A percentile compares a stretch with the other conserved stretches of the same genome.
Conservation (phyloP, 2,329 filamentous ascomycete species). For the Venturia oleaginea region DNA sequence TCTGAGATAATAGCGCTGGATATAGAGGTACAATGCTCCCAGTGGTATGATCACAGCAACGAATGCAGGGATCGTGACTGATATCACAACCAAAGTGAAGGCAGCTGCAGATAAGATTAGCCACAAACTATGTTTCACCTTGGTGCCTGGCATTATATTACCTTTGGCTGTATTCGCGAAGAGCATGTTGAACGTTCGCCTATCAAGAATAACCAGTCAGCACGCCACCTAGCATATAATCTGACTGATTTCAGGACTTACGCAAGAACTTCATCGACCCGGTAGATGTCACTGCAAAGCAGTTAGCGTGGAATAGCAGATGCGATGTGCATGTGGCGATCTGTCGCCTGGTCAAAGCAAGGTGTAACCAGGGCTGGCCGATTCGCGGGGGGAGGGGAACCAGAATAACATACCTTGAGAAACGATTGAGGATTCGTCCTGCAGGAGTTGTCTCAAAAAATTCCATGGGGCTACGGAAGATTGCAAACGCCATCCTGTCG, state of each 20-base stretch:
- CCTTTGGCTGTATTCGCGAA: slow-evolving; percentile 42
- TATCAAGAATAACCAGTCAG: slow-evolving; percentile 17
- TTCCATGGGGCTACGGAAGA: slow-evolving; percentile 95
- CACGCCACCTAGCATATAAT: background rate
- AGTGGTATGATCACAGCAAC: slow-evolving; percentile 73
- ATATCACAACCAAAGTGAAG: slow-evolving; percentile 84
- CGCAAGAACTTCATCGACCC: slow-evolving; percentile 85
- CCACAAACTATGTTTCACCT: slow-evolving; percentile 19
- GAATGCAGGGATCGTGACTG: slow-evolving; percentile 71
- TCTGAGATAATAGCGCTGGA: slow-evolving; percentile 92
- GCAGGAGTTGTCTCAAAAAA: slow-evolving; percentile 96
- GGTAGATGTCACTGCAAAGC: slow-evolving; percentile 31
- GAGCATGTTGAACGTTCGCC: slow-evolving; percentile 90
- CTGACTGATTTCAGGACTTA: slow-evolving; percentile 26
- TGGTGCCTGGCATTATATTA: slow-evolving; percentile 23
- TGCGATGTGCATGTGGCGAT: background rate
- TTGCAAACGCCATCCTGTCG: slow-evolving; percentile 92
- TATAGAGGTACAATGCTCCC: slow-evolving; percentile 73
- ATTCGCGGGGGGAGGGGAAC: background rate
- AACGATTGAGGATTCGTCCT: slow-evolving; percentile 92
- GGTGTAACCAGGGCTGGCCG: background rate
- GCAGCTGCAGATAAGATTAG: slow-evolving; percentile 33
- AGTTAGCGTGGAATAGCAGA: slow-evolving; percentile 1
- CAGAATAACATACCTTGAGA: slow-evolving; percentile 63
- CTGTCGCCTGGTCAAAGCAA: background rate